Percentiles rank a stretch among this genome's conserved stretches.
phyloP scores from a whole-genome alignment of 129 eudicot genomes.

The Oenanthe sinensis region DNA sequence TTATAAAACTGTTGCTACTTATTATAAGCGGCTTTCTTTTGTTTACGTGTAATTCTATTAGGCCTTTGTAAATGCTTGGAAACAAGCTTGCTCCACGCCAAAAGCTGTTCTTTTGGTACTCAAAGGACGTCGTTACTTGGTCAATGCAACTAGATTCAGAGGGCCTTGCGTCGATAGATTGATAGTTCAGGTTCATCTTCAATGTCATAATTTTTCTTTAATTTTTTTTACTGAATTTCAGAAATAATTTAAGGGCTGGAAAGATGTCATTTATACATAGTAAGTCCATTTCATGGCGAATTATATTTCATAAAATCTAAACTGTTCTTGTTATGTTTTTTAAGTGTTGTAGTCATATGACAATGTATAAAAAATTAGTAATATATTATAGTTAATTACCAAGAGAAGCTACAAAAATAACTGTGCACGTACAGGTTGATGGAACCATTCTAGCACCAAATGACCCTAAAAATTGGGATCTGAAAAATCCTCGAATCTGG shows the following conservation, averaged over 20 bases:
- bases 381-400: neutral
- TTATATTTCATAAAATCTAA: neutral
- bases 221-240: neutral
- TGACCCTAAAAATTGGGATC: slow-evolving; percentile 82
- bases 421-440: slow-evolving; percentile 54
- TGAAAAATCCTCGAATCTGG: slow-evolving; percentile 59
- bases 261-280: neutral
- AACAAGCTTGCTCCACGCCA: slow-evolving; percentile 63
- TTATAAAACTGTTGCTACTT: neutral
- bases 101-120: slow-evolving; percentile 84
- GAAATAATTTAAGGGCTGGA: neutral
- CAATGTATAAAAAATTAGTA: neutral
- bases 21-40: neutral
- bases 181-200: slow-evolving; percentile 49
- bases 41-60: slow-evolving; percentile 15
- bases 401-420: neutral
- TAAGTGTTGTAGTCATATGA: neutral
- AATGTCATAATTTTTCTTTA: neutral
- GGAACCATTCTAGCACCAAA: slow-evolving; percentile 85
- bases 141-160: slow-evolving; percentile 75
- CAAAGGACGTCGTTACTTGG: slow-evolving; percentile 67
- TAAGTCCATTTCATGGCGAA: neutral
- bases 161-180: slow-evolving; percentile 83
- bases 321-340: neutral
- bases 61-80: slow-evolving; percentile 90